Base-by-base conservation (phyloP, 805 yeast species). In the Starmerella powellii region DNA sequence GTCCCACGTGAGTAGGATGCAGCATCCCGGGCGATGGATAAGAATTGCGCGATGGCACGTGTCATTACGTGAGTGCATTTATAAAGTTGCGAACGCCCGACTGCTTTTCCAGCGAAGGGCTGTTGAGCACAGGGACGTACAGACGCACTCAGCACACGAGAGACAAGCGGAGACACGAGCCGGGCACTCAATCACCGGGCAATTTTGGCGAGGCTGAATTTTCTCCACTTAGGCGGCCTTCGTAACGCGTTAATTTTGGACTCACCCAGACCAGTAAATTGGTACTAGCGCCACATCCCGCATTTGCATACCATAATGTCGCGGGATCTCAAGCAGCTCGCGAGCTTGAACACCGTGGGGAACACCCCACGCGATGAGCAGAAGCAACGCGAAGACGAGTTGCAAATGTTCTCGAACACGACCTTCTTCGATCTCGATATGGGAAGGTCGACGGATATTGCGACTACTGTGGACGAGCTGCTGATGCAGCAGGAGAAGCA, bases 361-460 rank as follows among this genome's bases (percentile, higher is more conserved):
- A 33, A 41, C 23, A 42, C 27, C 18, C 28, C 40, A 18, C 41
- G 29, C 10, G 45, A 40, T 20, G 49, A 50, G 21, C 40, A 42
- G 33, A 40, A 49, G 39, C 49, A 33, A 17, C 42, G 41, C 12
- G 55, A 61, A 38, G 70, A 62, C 36, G 69, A 65, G 45, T 60
- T 65, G 44, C 56, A 61, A 32, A 55, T 66, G 44, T 65, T 66
- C 54, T 48, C 68, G 37, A 64, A 64, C 51, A 66, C 70, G 29
- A 62, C 63, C 39, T 65, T 65, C 52, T 65, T 65, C 50, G 70
- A 65, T 54, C 58, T 66, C 43, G 70, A 65, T 42, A 56, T 65
- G 53, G 70, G 70, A 40, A 54, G 65, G 33, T 52, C 65, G 36
- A 63, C 68, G 26, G 66, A 65, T 45, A 62, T 65, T 40, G 64